phyloP scores from a whole-genome alignment of 2,329 filamentous ascomycete species.

The Lizonia empirigonia region DNA sequence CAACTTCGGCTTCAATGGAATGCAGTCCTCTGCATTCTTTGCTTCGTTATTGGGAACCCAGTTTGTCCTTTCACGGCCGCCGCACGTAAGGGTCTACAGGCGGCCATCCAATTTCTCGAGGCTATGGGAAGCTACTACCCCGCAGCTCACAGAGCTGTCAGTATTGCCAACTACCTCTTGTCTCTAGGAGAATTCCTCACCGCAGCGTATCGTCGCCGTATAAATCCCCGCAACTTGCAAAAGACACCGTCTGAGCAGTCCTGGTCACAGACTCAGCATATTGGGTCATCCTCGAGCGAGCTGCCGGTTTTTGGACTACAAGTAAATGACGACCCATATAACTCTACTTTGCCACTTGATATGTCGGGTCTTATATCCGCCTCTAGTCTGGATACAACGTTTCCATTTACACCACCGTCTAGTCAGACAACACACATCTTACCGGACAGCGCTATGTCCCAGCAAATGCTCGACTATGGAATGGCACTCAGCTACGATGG shows the following conservation, averaged over 20 bases:
- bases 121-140: background rate
- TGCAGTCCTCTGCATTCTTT: conserved; percentile 6
- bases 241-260: background rate
- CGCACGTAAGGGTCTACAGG: conserved; percentile 6
- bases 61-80: conserved; percentile 4
- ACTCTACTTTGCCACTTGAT: background rate
- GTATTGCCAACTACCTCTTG: conserved; percentile 1
- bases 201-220: conserved; percentile 1
- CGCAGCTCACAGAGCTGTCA: background rate
- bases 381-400: conserved; percentile 6
- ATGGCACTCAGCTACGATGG: background rate
- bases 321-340: background rate
- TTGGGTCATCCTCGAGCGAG: background rate
- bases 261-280: background rate
- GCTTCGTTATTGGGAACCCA: conserved; percentile 8
- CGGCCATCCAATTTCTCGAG: background rate
- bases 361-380: conserved; percentile 1
- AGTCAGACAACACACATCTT: background rate
- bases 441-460: background rate
- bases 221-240: background rate
- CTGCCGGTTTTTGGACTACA: background rate
- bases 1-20: conserved; percentile 5
- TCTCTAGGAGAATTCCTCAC: conserved; percentile 3
- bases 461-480: background rate
- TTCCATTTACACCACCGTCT: conserved; percentile 1